Conservation (phyloP, 306 rosid species). For the Pueraria montana region DNA sequence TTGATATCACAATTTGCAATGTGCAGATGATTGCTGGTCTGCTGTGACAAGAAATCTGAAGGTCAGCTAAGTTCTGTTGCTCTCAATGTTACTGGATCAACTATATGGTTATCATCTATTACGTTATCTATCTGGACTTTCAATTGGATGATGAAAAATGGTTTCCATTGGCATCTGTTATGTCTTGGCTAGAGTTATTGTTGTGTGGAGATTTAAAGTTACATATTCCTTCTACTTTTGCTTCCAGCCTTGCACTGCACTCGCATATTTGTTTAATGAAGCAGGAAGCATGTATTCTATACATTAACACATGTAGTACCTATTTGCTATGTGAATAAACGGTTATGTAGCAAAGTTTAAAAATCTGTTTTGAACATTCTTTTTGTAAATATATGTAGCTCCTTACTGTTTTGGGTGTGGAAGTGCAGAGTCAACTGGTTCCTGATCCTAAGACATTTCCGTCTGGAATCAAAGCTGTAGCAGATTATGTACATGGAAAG, state of each 20-base stretch:
- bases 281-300: constrained; percentile 20
- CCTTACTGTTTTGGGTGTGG: constrained; percentile 50
- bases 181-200: constrained; percentile 24
- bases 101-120: constrained; percentile 31
- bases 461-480: constrained; percentile 91
- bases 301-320: constrained; percentile 6
- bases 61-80: constrained; percentile 61
- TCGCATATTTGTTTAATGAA: constrained; percentile 23
- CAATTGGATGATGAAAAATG: no score
- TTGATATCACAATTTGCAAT: constrained; percentile 40
- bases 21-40: constrained; percentile 99
- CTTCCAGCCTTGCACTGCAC: constrained; percentile 2
- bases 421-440: constrained; percentile 76
- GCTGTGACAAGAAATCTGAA: constrained; percentile 54
- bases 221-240: constrained; percentile 10
- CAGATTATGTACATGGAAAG: constrained; percentile 85
- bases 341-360: constrained; percentile 29
- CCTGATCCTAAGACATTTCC: constrained; percentile 81
- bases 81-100: constrained; percentile 11
- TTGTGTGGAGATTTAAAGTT: neutral
- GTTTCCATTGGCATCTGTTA: constrained; percentile 10
- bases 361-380: neutral
- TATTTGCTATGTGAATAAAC: constrained; percentile 36
- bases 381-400: constrained; percentile 36
- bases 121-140: constrained; percentile 39